Percentiles rank a stretch among this genome's conserved stretches.
phyloP scores from a whole-genome alignment of 2,329 filamentous ascomycete genomes.

The Xylaria sp. region DNA sequence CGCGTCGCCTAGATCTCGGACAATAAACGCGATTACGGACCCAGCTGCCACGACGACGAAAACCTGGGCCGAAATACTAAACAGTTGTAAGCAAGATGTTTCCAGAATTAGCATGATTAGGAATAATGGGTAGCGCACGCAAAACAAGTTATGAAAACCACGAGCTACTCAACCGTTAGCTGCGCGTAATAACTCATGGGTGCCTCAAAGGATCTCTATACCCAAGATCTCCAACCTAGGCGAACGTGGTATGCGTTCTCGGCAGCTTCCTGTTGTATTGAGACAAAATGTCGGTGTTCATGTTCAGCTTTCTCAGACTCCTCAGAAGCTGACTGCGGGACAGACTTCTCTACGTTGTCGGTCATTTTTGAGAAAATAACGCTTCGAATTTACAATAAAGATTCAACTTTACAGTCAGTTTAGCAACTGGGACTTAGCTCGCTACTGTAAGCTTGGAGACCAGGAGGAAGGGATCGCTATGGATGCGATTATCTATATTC shows the following conservation, averaged over 20 bases:
- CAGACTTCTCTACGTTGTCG: slow-evolving; percentile 35
- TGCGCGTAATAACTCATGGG: not conserved
- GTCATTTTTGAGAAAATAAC: slow-evolving; percentile 26
- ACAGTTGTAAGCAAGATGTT: slow-evolving; percentile 12
- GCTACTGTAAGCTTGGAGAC: not conserved
- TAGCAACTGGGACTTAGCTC: not conserved
- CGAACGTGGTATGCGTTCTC: slow-evolving; percentile 56
- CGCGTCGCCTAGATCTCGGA: slow-evolving; percentile 63
- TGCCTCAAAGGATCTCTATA: slow-evolving; percentile 30
- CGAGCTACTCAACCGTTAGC: slow-evolving; percentile 43
- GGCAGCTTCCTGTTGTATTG: slow-evolving; percentile 50
- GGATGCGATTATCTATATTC: not conserved
- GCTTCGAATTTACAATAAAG: not conserved
- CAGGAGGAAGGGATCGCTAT: not conserved
- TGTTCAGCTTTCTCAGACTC: slow-evolving; percentile 25
- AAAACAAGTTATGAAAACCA: slow-evolving; percentile 61
- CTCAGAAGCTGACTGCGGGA: not conserved
- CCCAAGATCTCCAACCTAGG: slow-evolving; percentile 67
- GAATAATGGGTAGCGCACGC: slow-evolving; percentile 47
- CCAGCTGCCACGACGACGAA: slow-evolving; percentile 67
- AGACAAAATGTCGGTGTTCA: slow-evolving; percentile 30
- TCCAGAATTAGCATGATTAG: not conserved
- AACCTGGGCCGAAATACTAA: slow-evolving; percentile 63
- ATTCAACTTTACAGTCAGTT: not conserved
- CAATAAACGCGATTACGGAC: slow-evolving; percentile 66